These are phyloP conservation scores for Chlamydomonas sp. DNA, from an alignment of 139 green algal species.

Conservation along the genomic window DNA sequence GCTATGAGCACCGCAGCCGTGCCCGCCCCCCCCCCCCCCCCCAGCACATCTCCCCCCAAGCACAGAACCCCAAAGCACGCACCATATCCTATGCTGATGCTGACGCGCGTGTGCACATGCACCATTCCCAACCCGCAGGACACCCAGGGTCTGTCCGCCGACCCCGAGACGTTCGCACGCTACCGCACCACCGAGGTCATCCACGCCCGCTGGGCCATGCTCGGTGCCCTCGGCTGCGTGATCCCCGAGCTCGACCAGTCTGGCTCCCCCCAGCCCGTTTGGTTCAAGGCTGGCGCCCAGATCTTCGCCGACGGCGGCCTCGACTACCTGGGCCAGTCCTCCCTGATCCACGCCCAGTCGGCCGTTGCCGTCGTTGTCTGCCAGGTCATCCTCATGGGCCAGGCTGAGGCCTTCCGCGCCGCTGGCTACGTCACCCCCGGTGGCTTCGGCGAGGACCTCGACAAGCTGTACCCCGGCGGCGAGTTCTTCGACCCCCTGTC, in stretches of 20 bases:
- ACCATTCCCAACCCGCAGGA: too few species aligned
- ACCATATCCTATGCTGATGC: too few species aligned
- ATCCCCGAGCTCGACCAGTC: slow-evolving; percentile 27
- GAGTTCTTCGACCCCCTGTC: slow-evolving; percentile 75
- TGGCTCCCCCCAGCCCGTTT: slow-evolving; percentile 53
- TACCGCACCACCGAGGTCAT: slow-evolving; percentile 68
- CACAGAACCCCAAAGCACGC: too few species aligned
- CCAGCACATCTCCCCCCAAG: too few species aligned
- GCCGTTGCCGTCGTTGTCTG: slow-evolving; percentile 74
- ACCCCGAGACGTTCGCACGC: slow-evolving; percentile 60
- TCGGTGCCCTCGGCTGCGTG: slow-evolving; percentile 76
- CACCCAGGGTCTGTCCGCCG: slow-evolving; percentile 83
- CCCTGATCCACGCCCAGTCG: slow-evolving; percentile 80
- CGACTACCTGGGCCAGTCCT: slow-evolving; percentile 70
- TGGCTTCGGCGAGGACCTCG: slow-evolving; percentile 54
- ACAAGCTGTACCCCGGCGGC: slow-evolving; percentile 68
- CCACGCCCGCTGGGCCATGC: slow-evolving; percentile 93
- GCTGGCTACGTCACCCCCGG: slow-evolving; percentile 76
- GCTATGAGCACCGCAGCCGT: too few species aligned
- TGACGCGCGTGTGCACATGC: too few species aligned
- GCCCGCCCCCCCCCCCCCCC: too few species aligned
- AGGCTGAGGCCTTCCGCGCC: slow-evolving; percentile 66
- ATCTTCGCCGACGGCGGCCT: slow-evolving; percentile 72
- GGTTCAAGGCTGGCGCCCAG: slow-evolving; percentile 85
- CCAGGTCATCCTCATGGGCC: slow-evolving; percentile 78